A percentile compares a stretch with the other conserved stretches of the same genome.
phyloP scores from a whole-genome alignment of 495 filamentous ascomycete genomes.

The Bryoglossum gracile region DNA sequence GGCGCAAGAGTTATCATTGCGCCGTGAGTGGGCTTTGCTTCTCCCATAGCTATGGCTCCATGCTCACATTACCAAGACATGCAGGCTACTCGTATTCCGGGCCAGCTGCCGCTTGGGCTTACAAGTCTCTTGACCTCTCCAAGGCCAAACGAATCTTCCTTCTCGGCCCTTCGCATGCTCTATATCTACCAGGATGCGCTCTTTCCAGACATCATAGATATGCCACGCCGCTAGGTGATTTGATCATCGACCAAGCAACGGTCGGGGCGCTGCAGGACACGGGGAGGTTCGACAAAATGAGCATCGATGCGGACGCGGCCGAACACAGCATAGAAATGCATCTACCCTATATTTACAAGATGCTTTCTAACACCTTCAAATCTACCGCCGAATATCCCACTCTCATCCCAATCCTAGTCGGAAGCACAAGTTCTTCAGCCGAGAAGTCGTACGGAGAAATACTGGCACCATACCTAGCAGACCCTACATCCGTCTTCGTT shows the following conservation, averaged over 20 bases:
- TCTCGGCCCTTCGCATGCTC: conserved; percentile 87
- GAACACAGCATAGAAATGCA: conserved; percentile 99
- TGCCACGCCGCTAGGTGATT: conserved; percentile 76
- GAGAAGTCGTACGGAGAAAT: conserved; percentile 65
- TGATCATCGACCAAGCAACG: conserved; percentile 62
- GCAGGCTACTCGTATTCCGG: conserved; percentile 96
- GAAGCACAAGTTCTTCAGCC: conserved; percentile 55
- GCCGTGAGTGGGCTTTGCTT: conserved; percentile 56
- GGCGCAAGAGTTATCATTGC: conserved; percentile 89
- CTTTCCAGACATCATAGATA: conserved; percentile 70
- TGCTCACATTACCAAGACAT: conserved; percentile 52
- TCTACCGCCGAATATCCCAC: conserved; percentile 50
- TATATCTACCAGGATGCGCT: conserved; percentile 69
- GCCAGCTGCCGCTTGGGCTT: conserved; percentile 89
- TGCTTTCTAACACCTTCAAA: conserved; percentile 52
- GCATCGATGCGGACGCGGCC: conserved; percentile 59
- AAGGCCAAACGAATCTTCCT: conserved; percentile 87
- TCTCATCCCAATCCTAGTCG: conserved; percentile 83
- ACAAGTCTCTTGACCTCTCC: conserved; percentile 80
- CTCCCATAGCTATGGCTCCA: neutral
- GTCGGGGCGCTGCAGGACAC: conserved; percentile 56
- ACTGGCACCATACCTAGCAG: conserved; percentile 71
- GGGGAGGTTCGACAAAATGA: conserved; percentile 69
- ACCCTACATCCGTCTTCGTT: conserved; percentile 74
- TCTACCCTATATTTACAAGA: conserved; percentile 86